Base-by-base conservation (phyloP, 202 grass and related monocot genomes). In the Hordeum pubiflorum region DNA sequence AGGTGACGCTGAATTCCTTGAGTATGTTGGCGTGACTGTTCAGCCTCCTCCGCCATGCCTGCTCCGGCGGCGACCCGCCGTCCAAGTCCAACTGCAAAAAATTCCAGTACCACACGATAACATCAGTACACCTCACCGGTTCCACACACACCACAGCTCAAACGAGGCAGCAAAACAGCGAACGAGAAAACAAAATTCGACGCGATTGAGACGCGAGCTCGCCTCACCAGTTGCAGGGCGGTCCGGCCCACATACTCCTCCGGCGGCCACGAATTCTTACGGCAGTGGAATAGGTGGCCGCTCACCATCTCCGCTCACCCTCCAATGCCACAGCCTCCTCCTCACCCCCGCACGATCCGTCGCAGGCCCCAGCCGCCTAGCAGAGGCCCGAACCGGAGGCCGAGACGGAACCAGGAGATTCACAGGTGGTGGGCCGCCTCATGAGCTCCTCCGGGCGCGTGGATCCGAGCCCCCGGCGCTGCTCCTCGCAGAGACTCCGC, bases 1-100 rank as follows among this genome's bases (percentile, higher is more conserved):
- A 99, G 80, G 97, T 99, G 39, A 99, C 87, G 62, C 92, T 99
- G 77, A 99, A 99, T 82, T 99, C 97, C 81, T 99, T 99, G 65
- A 99, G 83, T 64, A 88, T 79, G 85, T 99, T 96, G 34, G 96
- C 96, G 85, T 99, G 89, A 59, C 96, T 96, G 80, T 93, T 96
- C 26, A 99, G 76, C 81, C 85, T 64, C 72, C 96, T 78, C 74
- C 96, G 88, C 96, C 96, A 99, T 80, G 96, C 96, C 82, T 91
- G 87, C 80, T 93, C 87, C 79, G 96, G 92, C n/a, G 96, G 96
- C n/a, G 96, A 81, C 38, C 87, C 97, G 33, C 92, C 92, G 75
- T 96, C 97, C 43, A 99, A 96, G 72, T 96, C 91, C 88, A 99
- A 79, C 97, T 99, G 89, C 83, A 26, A 63, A 29, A 63, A 70